A percentile compares a stretch with the other conserved stretches of the same genome.
phyloP scores from a whole-genome alignment of 768 basidiomycete genomes.

The Boletus tomentosulus region DNA sequence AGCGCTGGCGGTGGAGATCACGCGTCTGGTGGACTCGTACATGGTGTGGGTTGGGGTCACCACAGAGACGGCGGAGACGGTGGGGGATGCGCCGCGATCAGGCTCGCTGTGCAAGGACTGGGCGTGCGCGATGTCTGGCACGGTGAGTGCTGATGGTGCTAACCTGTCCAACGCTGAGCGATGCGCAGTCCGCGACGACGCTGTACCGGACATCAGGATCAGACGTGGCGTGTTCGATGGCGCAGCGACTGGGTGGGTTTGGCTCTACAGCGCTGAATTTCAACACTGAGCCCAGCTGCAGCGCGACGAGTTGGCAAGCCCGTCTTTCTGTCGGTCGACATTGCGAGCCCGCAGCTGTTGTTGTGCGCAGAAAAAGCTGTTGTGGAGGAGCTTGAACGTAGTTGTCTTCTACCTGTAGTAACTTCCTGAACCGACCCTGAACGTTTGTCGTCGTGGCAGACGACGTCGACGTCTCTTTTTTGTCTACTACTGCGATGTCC shows the following conservation, averaged over 20 bases:
- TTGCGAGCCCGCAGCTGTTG: conserved; percentile 43
- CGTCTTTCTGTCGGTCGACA: conserved; percentile 72
- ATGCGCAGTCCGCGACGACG: conserved; percentile 45
- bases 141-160: conserved; percentile 17
- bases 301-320: conserved; percentile 62
- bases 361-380: conserved; percentile 61
- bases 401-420: not conserved
- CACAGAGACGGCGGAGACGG: conserved; percentile 41
- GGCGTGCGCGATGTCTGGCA: conserved; percentile 74
- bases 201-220: conserved; percentile 59
- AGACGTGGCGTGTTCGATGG: conserved; percentile 69
- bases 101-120: conserved; percentile 70
- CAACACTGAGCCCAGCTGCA: conserved; percentile 27
- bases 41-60: conserved; percentile 81
- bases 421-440: conserved; percentile 29
- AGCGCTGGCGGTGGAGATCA: conserved; percentile 62
- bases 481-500: conserved; percentile 44
- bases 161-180: conserved; percentile 1
- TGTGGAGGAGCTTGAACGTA: conserved; percentile 28
- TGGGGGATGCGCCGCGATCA: conserved; percentile 43
- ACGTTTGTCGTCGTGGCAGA: conserved; percentile 16
- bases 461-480: conserved; percentile 12
- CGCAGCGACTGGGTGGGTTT: conserved; percentile 70
- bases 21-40: conserved; percentile 63
- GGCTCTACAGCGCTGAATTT: not conserved